A percentile compares a stretch with the other conserved stretches of the same genome.
These are phyloP conservation scores for Gamarada debralockiae DNA, from an alignment of 495 filamentous ascomycete genomes.

Conservation along the genomic window DNA sequence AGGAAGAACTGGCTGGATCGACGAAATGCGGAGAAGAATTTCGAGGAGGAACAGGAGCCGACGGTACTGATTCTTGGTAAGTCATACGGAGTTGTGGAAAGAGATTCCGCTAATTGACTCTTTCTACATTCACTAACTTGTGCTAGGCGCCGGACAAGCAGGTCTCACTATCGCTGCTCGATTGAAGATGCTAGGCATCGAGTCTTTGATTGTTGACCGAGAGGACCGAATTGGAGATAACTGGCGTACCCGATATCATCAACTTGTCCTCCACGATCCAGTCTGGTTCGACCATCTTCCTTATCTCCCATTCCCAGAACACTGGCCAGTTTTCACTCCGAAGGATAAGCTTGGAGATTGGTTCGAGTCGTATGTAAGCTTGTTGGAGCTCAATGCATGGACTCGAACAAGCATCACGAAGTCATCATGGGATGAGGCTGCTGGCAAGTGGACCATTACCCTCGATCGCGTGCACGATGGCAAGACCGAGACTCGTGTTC, in stretches of 20 bases:
- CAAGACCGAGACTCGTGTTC: slow-evolving; percentile 44
- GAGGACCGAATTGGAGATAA: slow-evolving; percentile 63
- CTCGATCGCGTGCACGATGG: slow-evolving; percentile 43
- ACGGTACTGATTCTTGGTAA: slow-evolving; percentile 56
- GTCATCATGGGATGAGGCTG: slow-evolving; percentile 45
- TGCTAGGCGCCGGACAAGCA: slow-evolving; percentile 48
- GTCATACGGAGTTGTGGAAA: neutral
- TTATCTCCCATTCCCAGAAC: slow-evolving; percentile 58
- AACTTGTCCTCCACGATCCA: slow-evolving; percentile 59
- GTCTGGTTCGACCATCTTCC: slow-evolving; percentile 65
- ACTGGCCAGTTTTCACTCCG: slow-evolving; percentile 61
- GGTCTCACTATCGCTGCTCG: slow-evolving; percentile 57
- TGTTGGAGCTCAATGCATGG: slow-evolving; percentile 68
- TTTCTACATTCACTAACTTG: too few relatives aligned
- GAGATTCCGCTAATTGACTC: slow-evolving; percentile 5
- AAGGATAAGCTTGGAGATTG: slow-evolving; percentile 72
- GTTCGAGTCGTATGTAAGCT: slow-evolving; percentile 62
- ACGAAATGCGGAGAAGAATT: slow-evolving; percentile 47
- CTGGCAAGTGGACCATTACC: slow-evolving; percentile 51
- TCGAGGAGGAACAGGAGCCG: slow-evolving; percentile 49
- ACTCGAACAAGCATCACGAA: slow-evolving; percentile 37
- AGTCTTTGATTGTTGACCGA: slow-evolving; percentile 55
- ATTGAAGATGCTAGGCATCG: slow-evolving; percentile 56
- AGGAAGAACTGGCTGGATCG: slow-evolving; percentile 55
- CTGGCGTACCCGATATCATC: slow-evolving; percentile 56